phyloP scores from a whole-genome alignment of 345 rosid genomes.

The Salix exigua region DNA sequence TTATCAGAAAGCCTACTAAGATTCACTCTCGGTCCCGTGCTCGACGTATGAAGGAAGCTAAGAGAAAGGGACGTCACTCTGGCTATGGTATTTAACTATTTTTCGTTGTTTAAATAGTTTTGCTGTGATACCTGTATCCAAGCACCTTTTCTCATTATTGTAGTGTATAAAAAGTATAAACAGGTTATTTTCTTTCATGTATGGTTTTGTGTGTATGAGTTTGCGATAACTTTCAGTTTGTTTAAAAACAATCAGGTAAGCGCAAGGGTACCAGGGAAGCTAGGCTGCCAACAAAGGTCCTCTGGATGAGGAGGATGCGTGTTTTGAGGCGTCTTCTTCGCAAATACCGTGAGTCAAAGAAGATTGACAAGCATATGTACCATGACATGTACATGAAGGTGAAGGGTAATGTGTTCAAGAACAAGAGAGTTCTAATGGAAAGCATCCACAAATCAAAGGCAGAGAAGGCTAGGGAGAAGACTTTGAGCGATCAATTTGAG shows the following conservation, averaged over 20 bases:
- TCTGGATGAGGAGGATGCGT: conserved; percentile 98
- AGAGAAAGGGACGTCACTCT: conserved; percentile 93
- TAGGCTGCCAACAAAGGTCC: conserved; percentile 82
- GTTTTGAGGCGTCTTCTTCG: conserved; percentile 85
- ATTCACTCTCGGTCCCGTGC: conserved; percentile 96
- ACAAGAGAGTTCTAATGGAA: conserved; percentile 96
- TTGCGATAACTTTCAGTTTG: not conserved
- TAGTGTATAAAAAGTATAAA: not conserved
- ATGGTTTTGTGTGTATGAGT: not conserved
- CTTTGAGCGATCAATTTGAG: conserved; percentile 86
- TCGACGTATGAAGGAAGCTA: conserved; percentile 76
- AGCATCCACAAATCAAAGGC: conserved; percentile 94
- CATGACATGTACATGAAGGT: conserved; percentile 99
- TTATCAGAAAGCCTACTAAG: conserved; percentile 95
- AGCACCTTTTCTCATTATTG: not conserved
- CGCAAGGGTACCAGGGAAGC: conserved; percentile 96
- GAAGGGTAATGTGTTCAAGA: conserved; percentile 93
- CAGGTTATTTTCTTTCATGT: not conserved
- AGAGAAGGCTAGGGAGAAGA: conserved; percentile 96
- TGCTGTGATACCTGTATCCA: not conserved
- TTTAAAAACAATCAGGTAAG: conserved; percentile 51
- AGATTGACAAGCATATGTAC: conserved; percentile 97
- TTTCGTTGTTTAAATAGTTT: not conserved
- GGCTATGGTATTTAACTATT: conserved; percentile 61
- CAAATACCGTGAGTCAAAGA: conserved; percentile 83